A percentile compares a stretch with the other conserved stretches of the same genome.
Evolutionary conservation across 768 basidiomycete genomes (phyloP).

Genomic region (Calocybe cyanea): DNA sequence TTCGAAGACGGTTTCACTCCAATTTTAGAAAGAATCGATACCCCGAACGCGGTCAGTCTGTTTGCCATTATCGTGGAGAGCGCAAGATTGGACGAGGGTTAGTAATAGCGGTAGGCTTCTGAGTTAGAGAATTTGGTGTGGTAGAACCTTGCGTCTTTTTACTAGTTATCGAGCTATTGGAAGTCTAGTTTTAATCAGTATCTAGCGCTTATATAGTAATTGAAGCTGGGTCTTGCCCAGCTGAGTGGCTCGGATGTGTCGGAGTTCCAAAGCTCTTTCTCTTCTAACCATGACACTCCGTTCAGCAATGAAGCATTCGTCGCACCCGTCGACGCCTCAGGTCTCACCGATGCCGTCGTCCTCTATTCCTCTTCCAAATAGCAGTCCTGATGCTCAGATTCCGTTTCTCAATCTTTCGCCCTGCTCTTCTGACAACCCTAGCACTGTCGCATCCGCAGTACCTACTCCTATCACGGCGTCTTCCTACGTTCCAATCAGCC

Average conservation of each 20-base stretch:
- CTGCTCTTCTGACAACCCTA: slow-evolving; percentile 10
- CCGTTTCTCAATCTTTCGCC: slow-evolving; percentile 11
- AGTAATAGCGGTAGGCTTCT: no score
- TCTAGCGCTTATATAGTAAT: no score
- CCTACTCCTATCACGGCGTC: slow-evolving; percentile 6
- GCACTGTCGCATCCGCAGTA: slow-evolving; percentile 5
- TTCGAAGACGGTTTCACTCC: no score
- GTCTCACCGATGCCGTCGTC: slow-evolving; percentile 13
- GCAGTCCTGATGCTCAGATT: slow-evolving; percentile 19
- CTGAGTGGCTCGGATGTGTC: no score
- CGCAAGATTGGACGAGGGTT: no score
- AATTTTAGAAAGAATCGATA: no score
- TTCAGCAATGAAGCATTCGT: slow-evolving; percentile 50
- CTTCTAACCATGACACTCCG: slow-evolving; percentile 32
- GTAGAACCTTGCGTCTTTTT: no score
- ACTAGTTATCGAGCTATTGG: no score
- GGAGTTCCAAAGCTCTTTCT: slow-evolving; percentile 15
- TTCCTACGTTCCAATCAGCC: neutral
- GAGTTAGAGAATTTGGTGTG: no score
- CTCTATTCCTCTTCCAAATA: slow-evolving; percentile 17
- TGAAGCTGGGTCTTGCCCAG: no score
- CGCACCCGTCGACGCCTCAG: slow-evolving; percentile 26
- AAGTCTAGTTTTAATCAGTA: no score
- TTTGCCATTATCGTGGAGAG: no score
- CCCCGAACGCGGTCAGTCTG: neutral